These are phyloP conservation scores for Ustanciosporium gigantosporum DNA, from an alignment of 1,284 basidiomycete genomes.

Conservation along the genomic window DNA sequence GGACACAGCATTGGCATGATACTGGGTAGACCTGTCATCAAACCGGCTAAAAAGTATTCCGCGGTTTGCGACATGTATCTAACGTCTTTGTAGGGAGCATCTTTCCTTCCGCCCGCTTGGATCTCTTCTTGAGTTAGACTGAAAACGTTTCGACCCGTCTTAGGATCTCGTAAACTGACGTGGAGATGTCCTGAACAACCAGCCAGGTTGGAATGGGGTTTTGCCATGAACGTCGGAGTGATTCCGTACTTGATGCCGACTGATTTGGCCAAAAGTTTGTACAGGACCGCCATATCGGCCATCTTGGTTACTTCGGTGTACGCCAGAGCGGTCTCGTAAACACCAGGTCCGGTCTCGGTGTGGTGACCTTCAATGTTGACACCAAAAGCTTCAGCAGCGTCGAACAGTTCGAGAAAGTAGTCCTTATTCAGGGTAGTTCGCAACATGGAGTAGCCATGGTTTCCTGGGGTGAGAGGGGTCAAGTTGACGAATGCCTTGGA, in stretches of 20 bases:
- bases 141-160: conserved; percentile 76
- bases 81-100: conserved; percentile 78
- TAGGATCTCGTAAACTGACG: conserved; percentile 75
- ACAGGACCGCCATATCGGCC: conserved; percentile 91
- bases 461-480: conserved; percentile 83
- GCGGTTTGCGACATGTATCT: conserved; percentile 79
- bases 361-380: conserved; percentile 90
- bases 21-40: conserved; percentile 85
- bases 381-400: conserved; percentile 74
- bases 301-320: conserved; percentile 82
- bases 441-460: conserved; percentile 61
- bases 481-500: conserved; percentile 79
- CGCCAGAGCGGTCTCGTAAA: conserved; percentile 89
- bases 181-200: conserved; percentile 75
- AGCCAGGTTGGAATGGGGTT: conserved; percentile 72
- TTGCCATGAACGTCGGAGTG: conserved; percentile 96
- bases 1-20: conserved; percentile 73
- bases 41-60: conserved; percentile 90
- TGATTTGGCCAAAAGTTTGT: conserved; percentile 90
- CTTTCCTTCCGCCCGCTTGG: conserved; percentile 68
- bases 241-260: conserved; percentile 85
- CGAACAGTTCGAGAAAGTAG: conserved; percentile 88
- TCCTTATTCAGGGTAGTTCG: conserved; percentile 71
- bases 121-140: conserved; percentile 70
- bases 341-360: conserved; percentile 84